These are phyloP conservation scores for Aspergillus sp. DNA, from an alignment of 2,329 filamentous ascomycete species.

Conservation along the genomic window DNA sequence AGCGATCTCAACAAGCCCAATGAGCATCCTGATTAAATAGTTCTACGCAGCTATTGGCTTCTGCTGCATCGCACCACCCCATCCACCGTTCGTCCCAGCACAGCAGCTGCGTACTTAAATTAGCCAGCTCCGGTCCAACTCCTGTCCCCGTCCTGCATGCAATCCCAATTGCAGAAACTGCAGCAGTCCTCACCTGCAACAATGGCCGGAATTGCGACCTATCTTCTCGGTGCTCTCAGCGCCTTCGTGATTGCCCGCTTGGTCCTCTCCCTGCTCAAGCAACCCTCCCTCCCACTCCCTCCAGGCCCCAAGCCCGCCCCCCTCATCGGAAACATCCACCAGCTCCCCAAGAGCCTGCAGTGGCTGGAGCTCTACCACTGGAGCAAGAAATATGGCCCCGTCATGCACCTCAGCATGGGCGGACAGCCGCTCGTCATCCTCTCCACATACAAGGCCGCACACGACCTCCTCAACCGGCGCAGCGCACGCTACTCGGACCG, in stretches of 20 bases:
- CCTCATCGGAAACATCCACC: constrained; percentile 3
- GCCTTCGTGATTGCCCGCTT: not conserved
- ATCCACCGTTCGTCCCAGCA: no score
- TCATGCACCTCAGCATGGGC: not conserved
- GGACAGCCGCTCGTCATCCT: not conserved
- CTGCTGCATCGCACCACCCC: no score
- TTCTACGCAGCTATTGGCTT: no score
- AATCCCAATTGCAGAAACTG: no score
- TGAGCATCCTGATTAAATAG: no score
- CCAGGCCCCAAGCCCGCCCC: not conserved
- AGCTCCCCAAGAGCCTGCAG: not conserved
- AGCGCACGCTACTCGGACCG: not conserved
- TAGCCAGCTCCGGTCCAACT: no score
- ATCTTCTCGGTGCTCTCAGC: not conserved
- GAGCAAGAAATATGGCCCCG: constrained; percentile 1
- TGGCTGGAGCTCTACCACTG: not conserved
- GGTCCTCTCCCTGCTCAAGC: not conserved
- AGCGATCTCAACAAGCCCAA: no score
- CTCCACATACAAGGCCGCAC: not conserved
- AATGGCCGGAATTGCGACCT: not conserved
- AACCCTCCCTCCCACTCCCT: not conserved
- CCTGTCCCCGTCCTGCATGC: no score
- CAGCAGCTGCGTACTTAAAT: no score
- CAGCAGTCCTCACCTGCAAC: not conserved
- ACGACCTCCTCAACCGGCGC: not conserved